Evolutionary conservation across 371 early-diverging fungal genomes (phyloP).

Genomic region (Mucor racemosus): DNA sequence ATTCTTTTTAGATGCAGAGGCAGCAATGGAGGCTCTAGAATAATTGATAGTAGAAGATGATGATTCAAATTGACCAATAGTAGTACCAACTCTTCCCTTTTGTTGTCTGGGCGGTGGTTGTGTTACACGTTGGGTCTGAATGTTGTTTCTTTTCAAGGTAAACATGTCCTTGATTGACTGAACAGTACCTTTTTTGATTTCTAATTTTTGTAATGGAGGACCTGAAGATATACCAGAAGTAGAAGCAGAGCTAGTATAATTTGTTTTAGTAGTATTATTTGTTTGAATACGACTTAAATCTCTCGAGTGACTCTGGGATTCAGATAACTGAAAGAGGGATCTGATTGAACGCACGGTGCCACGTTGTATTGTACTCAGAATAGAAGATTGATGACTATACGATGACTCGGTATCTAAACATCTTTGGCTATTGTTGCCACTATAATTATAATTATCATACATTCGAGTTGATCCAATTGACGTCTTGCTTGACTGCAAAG

Average conservation of each 20-base stretch:
- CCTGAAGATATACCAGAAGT: not conserved
- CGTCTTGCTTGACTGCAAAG: slow-evolving; percentile 26
- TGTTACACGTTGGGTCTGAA: slow-evolving; percentile 11
- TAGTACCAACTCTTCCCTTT: slow-evolving; percentile 17
- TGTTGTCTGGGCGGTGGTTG: slow-evolving; percentile 8
- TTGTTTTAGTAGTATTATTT: slow-evolving; percentile 13
- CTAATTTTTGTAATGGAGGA: slow-evolving; percentile 20
- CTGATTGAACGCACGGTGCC: slow-evolving; percentile 52
- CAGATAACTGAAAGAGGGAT: slow-evolving; percentile 44
- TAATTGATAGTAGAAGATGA: slow-evolving; percentile 10
- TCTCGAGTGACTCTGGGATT: slow-evolving; percentile 20
- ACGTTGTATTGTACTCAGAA: slow-evolving; percentile 42
- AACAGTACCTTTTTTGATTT: slow-evolving; percentile 45
- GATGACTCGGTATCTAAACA: slow-evolving; percentile 30
- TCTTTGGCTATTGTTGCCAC: slow-evolving; percentile 2
- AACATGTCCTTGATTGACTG: slow-evolving; percentile 44
- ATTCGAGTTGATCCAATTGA: slow-evolving; percentile 22
- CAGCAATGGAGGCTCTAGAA: slow-evolving; percentile 7
- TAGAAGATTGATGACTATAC: slow-evolving; percentile 33
- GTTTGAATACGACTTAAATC: slow-evolving; percentile 16
- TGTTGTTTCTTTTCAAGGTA: slow-evolving; percentile 16
- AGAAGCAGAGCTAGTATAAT: slow-evolving; percentile 8
- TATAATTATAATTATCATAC: slow-evolving; percentile 23
- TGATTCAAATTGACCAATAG: slow-evolving; percentile 28
- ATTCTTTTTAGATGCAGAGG: not conserved